Evolutionary conservation across 2,329 filamentous ascomycete species (phyloP).

Genomic region (Fusarium sterilihyphosum): DNA sequence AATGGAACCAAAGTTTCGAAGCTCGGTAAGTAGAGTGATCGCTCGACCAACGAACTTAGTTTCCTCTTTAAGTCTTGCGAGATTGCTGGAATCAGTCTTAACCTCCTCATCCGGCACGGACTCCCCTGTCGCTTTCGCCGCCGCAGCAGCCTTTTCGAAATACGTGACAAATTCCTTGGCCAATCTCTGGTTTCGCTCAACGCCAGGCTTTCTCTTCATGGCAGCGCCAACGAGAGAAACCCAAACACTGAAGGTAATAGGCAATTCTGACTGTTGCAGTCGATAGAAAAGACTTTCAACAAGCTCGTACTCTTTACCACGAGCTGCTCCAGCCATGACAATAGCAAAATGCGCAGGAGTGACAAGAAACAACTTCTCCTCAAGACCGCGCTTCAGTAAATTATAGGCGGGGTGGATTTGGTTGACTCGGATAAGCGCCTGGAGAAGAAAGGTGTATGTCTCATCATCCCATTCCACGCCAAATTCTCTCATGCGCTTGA

Average conservation of each 20-base stretch:
- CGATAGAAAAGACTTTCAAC: conserved; percentile 54
- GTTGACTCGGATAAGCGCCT: conserved; percentile 59
- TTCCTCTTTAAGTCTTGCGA: conserved; percentile 38
- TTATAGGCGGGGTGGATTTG: conserved; percentile 61
- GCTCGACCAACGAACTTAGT: conserved; percentile 48
- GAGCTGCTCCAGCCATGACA: conserved; percentile 63
- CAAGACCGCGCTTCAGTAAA: conserved; percentile 56
- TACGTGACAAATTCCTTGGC: conserved; percentile 45
- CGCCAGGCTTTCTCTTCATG: conserved; percentile 36
- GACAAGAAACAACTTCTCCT: conserved; percentile 57
- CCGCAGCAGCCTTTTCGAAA: conserved; percentile 39
- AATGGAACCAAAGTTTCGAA: conserved; percentile 62
- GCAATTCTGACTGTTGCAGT: conserved; percentile 55
- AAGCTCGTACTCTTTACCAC: conserved; percentile 54
- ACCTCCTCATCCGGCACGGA: neutral
- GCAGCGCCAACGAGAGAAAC: conserved; percentile 54
- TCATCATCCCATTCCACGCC: conserved; percentile 58
- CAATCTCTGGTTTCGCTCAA: conserved; percentile 37
- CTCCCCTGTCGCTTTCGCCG: neutral
- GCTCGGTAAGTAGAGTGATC: conserved; percentile 48
- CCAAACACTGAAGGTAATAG: conserved; percentile 55
- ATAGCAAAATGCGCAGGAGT: conserved; percentile 61
- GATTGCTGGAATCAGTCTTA: conserved; percentile 19
- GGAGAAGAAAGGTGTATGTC: conserved; percentile 62
- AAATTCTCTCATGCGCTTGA: conserved; percentile 59